Percentiles rank a stretch among this genome's conserved stretches.
Evolutionary conservation across 345 rosid species (phyloP).

Genomic region (Gossypium herbaceum): DNA sequence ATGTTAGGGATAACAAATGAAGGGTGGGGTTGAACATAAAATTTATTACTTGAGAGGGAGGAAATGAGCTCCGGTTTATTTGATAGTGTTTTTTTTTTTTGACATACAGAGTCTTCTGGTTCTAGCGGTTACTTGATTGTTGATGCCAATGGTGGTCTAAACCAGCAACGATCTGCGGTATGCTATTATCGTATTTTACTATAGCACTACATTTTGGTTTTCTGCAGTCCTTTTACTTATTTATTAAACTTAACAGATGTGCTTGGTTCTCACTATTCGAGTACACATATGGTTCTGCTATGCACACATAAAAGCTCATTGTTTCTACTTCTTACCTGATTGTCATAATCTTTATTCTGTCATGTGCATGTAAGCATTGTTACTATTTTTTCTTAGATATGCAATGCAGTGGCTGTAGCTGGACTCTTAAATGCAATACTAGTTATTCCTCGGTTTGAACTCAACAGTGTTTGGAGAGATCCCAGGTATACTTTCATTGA

Average conservation of each 20-base stretch:
- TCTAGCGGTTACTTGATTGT: conserved; percentile 69
- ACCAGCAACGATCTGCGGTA: conserved; percentile 96
- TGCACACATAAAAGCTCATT: background rate
- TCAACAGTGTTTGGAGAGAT: conserved; percentile 83
- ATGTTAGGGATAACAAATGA: background rate
- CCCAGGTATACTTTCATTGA: conserved; percentile 47
- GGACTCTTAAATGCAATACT: conserved; percentile 78
- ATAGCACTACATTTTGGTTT: background rate
- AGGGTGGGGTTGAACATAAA: background rate
- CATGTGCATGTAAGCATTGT: background rate
- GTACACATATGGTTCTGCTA: background rate
- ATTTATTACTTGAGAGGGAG: background rate
- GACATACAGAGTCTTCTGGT: conserved; percentile 41
- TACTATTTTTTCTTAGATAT: conserved; percentile 51
- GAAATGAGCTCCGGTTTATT: background rate
- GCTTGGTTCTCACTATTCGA: background rate
- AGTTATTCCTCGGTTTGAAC: conserved; percentile 76
- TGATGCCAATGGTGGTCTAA: conserved; percentile 95
- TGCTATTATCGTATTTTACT: conserved; percentile 15
- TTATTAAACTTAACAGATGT: background rate
- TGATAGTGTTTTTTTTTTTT: conserved; percentile 3
- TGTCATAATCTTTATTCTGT: background rate
- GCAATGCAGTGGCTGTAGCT: conserved; percentile 97
- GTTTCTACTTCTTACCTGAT: background rate
- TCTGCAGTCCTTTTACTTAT: background rate